phyloP scores from a whole-genome alignment of 2,329 filamentous ascomycete species.

The Fusarium pseudoanthophilum region DNA sequence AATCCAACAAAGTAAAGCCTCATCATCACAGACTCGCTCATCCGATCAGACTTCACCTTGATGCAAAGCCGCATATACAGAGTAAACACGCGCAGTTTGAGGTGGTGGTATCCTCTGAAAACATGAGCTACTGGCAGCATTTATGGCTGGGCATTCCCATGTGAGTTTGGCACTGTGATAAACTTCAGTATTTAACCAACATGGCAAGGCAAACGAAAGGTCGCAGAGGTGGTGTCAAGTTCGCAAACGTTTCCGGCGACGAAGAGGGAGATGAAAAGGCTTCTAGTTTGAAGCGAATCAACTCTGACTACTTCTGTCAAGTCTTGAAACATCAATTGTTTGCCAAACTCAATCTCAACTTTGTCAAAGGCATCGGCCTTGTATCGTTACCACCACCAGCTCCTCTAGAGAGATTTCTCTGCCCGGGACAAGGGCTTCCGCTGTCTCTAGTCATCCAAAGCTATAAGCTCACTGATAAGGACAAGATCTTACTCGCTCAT shows the following conservation, averaged over 20 bases:
- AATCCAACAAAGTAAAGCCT: fast-evolving
- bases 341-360: neutral
- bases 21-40: neutral
- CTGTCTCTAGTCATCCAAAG: fast-evolving
- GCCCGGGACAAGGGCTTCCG: neutral
- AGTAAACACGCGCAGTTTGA: neutral
- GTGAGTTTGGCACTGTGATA: too few relatives aligned
- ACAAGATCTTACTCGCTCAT: neutral
- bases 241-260: neutral
- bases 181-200: too few relatives aligned
- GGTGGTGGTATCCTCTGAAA: fast-evolving
- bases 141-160: neutral
- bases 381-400: neutral
- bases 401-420: neutral
- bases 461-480: neutral
- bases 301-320: neutral
- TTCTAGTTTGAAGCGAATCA: fast-evolving
- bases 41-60: neutral
- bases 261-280: fast-evolving
- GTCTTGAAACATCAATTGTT: fast-evolving
- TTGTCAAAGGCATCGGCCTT: neutral
- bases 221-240: neutral
- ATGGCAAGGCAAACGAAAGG: neutral
- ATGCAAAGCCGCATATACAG: neutral
- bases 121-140: neutral